Conservation (phyloP, 352 stramenopile species). For the Thraustochytrium sp. region DNA sequence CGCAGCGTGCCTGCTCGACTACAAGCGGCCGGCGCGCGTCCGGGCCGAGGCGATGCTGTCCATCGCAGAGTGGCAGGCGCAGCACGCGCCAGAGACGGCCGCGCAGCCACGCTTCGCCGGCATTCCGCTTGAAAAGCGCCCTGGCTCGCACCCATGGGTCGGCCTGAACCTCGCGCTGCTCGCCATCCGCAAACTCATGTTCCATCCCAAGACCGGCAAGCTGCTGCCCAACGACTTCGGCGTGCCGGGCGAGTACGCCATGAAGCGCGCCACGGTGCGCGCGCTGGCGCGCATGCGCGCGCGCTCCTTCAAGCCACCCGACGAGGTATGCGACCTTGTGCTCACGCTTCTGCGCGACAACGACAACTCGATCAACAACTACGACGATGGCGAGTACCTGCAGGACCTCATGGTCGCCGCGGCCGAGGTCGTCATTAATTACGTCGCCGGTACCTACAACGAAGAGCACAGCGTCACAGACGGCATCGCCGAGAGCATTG, state of each 20-base stretch:
- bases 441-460: slow-evolving; percentile 22
- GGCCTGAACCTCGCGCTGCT: slow-evolving; percentile 26
- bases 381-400: slow-evolving; percentile 16
- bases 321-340: slow-evolving; percentile 24
- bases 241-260: slow-evolving; percentile 34
- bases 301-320: not conserved
- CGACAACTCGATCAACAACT: slow-evolving; percentile 44
- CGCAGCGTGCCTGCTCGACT: slow-evolving; percentile 16
- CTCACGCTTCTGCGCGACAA: slow-evolving; percentile 37
- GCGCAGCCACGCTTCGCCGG: not conserved
- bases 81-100: not conserved
- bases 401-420: slow-evolving; percentile 11
- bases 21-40: not conserved
- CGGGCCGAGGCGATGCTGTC: not conserved
- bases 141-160: slow-evolving; percentile 34
- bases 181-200: slow-evolving; percentile 8
- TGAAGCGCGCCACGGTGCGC: slow-evolving; percentile 17
- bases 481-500: not conserved
- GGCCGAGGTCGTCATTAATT: slow-evolving; percentile 9
- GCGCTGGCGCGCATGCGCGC: not conserved
- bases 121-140: not conserved
- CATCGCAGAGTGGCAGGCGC: slow-evolving; percentile 13
- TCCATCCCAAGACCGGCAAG: slow-evolving; percentile 30
- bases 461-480: not conserved
- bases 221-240: slow-evolving; percentile 43